phyloP scores from a whole-genome alignment of 768 basidiomycete genomes.

The Psilocybe cubensis region DNA sequence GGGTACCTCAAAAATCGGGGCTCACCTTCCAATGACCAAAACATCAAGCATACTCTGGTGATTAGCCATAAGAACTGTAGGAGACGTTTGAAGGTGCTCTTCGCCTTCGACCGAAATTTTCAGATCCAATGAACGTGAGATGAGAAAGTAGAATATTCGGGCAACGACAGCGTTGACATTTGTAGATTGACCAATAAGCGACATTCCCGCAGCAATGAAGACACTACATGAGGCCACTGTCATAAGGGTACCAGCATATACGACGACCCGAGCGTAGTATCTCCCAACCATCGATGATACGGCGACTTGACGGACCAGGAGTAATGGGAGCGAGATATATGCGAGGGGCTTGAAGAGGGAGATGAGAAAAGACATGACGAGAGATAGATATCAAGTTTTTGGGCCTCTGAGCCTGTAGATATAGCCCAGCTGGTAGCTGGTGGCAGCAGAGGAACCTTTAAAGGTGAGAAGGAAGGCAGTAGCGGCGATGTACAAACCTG shows the following conservation, averaged over 20 bases:
- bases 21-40: constrained; percentile 78
- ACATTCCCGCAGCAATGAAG: constrained; percentile 66
- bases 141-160: constrained; percentile 75
- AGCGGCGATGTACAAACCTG: constrained; percentile 5
- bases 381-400: constrained; percentile 8
- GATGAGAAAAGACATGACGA: constrained; percentile 64
- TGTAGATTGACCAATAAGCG: constrained; percentile 67
- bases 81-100: constrained; percentile 74
- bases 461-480: neutral
- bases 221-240: constrained; percentile 76
- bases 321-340: constrained; percentile 74
- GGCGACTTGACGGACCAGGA: constrained; percentile 65
- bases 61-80: constrained; percentile 82
- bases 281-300: constrained; percentile 60
- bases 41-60: constrained; percentile 96
- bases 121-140: constrained; percentile 66
- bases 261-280: constrained; percentile 73
- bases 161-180: constrained; percentile 88
- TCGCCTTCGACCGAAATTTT: constrained; percentile 82
- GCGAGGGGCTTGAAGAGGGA: constrained; percentile 71
- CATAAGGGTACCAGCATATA: constrained; percentile 75
- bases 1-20: neutral
- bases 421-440: constrained; percentile 1
- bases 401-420: constrained; percentile 3
- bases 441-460: constrained; percentile 6